These are phyloP conservation scores for Pseudevernia furfuracea DNA, from an alignment of 495 filamentous ascomycete genomes.

Conservation along the genomic window DNA sequence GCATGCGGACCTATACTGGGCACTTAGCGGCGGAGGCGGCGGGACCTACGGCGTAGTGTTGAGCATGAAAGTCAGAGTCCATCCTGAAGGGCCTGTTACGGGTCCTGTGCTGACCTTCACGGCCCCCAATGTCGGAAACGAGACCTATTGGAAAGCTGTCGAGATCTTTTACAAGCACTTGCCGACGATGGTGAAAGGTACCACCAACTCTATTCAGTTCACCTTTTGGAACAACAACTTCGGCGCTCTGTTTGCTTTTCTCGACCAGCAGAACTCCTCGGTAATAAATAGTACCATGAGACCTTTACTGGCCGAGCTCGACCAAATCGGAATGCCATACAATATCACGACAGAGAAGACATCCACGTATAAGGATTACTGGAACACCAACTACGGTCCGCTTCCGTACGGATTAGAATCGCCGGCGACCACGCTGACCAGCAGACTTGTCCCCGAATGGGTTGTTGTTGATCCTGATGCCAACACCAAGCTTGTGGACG, in stretches of 20 bases:
- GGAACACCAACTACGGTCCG: not conserved
- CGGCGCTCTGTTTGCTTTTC: not conserved
- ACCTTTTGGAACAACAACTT: not conserved
- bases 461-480: not conserved
- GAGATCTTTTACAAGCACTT: slow-evolving; percentile 31
- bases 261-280: not conserved
- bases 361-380: not conserved
- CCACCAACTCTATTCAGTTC: not conserved
- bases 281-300: not conserved
- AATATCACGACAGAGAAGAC: not conserved
- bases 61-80: slow-evolving; percentile 25
- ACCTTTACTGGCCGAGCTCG: not conserved
- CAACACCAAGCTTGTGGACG: not conserved
- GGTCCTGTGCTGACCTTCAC: slow-evolving; percentile 18
- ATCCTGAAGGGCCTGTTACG: slow-evolving; percentile 7
- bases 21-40: slow-evolving; percentile 24
- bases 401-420: not conserved
- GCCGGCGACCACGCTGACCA: not conserved
- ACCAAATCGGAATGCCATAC: not conserved
- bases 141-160: slow-evolving; percentile 33
- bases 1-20: slow-evolving; percentile 27
- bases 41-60: slow-evolving; percentile 22
- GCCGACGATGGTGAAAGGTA: slow-evolving; percentile 29
- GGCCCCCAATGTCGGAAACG: slow-evolving; percentile 20
- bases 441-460: not conserved